Base-by-base conservation (phyloP, 331 rosid species). In the Arachis monticola region DNA sequence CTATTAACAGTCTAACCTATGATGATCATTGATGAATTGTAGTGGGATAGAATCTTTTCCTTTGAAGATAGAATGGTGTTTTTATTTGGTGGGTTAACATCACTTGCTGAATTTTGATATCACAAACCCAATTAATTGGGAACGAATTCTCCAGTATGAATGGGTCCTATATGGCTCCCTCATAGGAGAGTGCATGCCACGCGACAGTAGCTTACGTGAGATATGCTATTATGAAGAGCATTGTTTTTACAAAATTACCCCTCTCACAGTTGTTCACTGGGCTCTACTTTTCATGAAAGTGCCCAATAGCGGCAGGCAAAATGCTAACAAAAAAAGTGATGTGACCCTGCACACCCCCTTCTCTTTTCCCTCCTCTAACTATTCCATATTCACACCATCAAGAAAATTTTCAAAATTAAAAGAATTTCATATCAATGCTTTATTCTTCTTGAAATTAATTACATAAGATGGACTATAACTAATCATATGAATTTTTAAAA, bases 271-370 rank as follows among this genome's bases (percentile, higher is more conserved):
- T 44, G 44, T 53, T 63, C 60, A 46, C 56, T 72, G 48, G 83
- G 83, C 83, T 42, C 83, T 64, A 72, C 78, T 79, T 79, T 79
- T 73, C 41, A 79, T 77, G 71, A 60, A 41, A 82, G 58, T 68
- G 47, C 56, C 77, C 72, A 69, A 77, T 40, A 77, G 51, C 73
- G 69, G 67, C 77, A 80, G 84, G 77, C 79, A 80, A 83, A 86
- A 77, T 80, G 83, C 70, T 62, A 46, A 62, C 67, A 11, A 27
- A 58, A 62, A 71, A 73, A 80, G 80, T 83, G 89, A 86, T 72
- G 85, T 75, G 80, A 83, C 87, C 56, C 81, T 35, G 64, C 79
- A 8, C 51, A 13, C 58, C 67, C 40, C 4, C 40, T 35, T 35
- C 40, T 4, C 4, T 4, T 35, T 53, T 53, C 8, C 75, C 77